Base-by-base conservation (phyloP, 495 filamentous ascomycete species). In the Evernia prunastri region DNA sequence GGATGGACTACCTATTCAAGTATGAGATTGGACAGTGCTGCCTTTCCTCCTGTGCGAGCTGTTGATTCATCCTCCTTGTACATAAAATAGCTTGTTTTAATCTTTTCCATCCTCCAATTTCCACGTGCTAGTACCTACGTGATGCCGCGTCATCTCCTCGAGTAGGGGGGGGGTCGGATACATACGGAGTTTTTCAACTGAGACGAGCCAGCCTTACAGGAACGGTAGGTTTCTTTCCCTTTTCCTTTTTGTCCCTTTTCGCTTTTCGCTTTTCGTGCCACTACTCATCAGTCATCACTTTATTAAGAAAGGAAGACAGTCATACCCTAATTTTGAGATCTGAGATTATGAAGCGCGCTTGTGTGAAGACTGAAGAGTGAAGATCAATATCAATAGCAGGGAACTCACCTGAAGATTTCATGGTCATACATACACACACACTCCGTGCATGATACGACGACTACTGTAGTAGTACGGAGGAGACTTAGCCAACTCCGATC, bases 91-190 rank as follows among this genome's bases (percentile, higher is more conserved):
- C n/a, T n/a, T n/a, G n/a, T n/a, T n/a, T n/a, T n/a, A n/a, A n/a
- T n/a, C n/a, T 49, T 3, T 11, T 11, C 45, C 9, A 49, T 49
- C 18, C 25, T 47, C 45, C 45, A 27, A 25, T 10, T 25, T 25
- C 12, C 42, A 8, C 5, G 20, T 9, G n/a, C 7, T 20, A 23
- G n/a, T n/a, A n/a, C n/a, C n/a, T n/a, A n/a, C n/a, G 17, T 23
- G 47, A 53, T 39, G 29, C 63, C 63, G 58, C 58, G 47, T 65
- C 58, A 64, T 60, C 63, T 64, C 31, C 63, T n/a, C n/a, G n/a
- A n/a, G n/a, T n/a, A n/a, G n/a, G n/a, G n/a, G n/a, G n/a, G n/a
- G n/a, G n/a, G 63, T 57, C 61, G 61, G 53, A 42, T 20, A 27
- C 56, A 40, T 42, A 57, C 36, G 61, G 61, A 35, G 7, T 57